phyloP scores from a whole-genome alignment of 129 eudicot genomes.

The Deinandra increscens region DNA sequence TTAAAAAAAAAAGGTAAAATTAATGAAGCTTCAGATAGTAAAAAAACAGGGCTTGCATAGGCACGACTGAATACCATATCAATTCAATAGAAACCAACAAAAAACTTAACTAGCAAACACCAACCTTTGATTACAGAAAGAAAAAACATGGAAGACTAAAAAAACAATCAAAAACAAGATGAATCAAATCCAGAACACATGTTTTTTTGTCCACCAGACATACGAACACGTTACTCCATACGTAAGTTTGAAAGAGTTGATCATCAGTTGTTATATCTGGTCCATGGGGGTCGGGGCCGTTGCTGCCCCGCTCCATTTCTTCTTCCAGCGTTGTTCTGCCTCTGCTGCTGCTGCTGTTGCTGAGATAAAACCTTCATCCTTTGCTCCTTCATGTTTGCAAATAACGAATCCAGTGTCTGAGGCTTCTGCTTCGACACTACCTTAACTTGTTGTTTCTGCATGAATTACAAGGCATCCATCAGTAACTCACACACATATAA shows the following conservation, averaged over 20 bases:
- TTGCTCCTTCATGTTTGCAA: conserved; percentile 78
- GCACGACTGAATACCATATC: not conserved
- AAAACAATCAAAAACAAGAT: not conserved
- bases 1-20: too few species aligned
- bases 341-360: conserved; percentile 25
- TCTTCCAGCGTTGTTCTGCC: conserved; percentile 23
- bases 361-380: conserved; percentile 52
- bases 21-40: not conserved
- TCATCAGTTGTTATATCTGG: conserved; percentile 39
- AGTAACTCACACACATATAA: not conserved
- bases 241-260: not conserved
- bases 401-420: conserved; percentile 66
- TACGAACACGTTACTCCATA: not conserved
- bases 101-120: not conserved
- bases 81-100: not conserved
- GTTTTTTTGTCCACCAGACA: not conserved
- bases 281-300: conserved; percentile 56
- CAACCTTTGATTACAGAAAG: not conserved
- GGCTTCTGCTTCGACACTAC: conserved; percentile 45
- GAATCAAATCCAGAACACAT: conserved; percentile 9
- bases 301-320: conserved; percentile 62
- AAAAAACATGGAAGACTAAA: not conserved
- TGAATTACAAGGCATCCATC: not conserved
- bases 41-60: not conserved
- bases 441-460: conserved; percentile 19